Base-by-base conservation (phyloP, 306 rosid genomes). In the Parietaria judaica region DNA sequence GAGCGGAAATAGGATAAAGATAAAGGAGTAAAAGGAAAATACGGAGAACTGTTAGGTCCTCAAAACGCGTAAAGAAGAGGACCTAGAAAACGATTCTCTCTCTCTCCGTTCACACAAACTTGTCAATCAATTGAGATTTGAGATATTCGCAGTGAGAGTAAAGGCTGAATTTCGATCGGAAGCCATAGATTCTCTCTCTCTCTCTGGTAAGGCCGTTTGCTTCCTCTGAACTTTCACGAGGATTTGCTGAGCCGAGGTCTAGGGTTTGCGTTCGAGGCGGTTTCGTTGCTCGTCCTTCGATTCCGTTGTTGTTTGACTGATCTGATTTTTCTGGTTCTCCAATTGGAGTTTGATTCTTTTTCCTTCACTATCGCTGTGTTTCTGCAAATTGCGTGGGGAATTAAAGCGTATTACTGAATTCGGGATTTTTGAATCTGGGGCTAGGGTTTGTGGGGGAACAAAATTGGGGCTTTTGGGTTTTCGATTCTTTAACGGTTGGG, bases 171-270 rank as follows among this genome's bases (percentile, higher is more conserved):
- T 23, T 23, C 31, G 31, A 23, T 23, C 31, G 31, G 31, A 23
- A 23, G 31, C 31, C 2, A 23, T 23, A 23, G 31, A 23, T 23
- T 50, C 6, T 50, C 16, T 11, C 45, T 41, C 45, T 58, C 62
- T 37, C 63, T 58, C 63, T 58, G 95, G 92, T 84, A 84, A 87
- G 95, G 82, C 89, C 64, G 67, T 76, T 70, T 70, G 82, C 53
- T 65, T 62, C 81, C 86, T 84, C 77, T 80, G 91, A 80, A 60
- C 53, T 58, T 74, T 37, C 58, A 51, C 74, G 44, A 59, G 84
- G 15, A 56, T 73, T 71, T 61, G 69, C 64, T 7, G 60, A 67
- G 11, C 53, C 58, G 73, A 72, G 61, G 75, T 70, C 78, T 80
- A 68, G 86, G 83, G 83, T 80, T 80, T 47, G 43, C 68, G 54